A percentile compares a stretch with the other conserved stretches of the same genome.
Evolutionary conservation across 1,284 basidiomycete genomes (phyloP).

Genomic region (Cryptococcus sp.): DNA sequence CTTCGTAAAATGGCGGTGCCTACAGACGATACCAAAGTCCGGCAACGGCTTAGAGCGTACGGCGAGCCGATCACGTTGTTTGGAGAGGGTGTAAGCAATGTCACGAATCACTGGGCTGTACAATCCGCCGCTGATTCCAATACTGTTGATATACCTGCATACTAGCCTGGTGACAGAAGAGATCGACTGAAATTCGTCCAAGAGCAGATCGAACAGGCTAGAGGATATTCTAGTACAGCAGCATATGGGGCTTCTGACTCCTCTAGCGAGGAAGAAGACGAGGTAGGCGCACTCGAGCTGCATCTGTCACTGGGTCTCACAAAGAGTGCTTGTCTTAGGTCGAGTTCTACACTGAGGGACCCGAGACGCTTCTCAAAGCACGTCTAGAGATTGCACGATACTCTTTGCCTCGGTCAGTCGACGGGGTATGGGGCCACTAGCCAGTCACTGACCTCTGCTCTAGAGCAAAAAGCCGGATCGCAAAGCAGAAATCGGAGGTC

Average conservation of each 20-base stretch:
- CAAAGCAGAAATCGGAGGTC: slow-evolving; percentile 82
- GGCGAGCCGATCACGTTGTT: slow-evolving; percentile 96
- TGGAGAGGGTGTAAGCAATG: slow-evolving; percentile 78
- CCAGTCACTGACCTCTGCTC: slow-evolving; percentile 52
- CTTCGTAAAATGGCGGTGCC: slow-evolving; percentile 92
- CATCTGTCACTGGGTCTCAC: not conserved
- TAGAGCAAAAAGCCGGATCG: slow-evolving; percentile 83
- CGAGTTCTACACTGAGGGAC: slow-evolving; percentile 94
- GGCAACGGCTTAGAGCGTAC: slow-evolving; percentile 80
- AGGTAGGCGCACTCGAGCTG: slow-evolving; percentile 58
- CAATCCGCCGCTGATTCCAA: not conserved
- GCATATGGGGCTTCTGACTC: slow-evolving; percentile 49
- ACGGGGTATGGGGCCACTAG: no score
- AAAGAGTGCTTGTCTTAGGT: slow-evolving; percentile 57
- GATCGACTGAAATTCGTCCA: slow-evolving; percentile 91
- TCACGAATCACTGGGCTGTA: no score
- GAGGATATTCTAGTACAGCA: slow-evolving; percentile 55
- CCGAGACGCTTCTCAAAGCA: slow-evolving; percentile 76
- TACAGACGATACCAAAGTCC: slow-evolving; percentile 91
- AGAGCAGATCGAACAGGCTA: slow-evolving; percentile 75
- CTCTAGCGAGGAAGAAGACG: slow-evolving; percentile 60
- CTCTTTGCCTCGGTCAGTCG: slow-evolving; percentile 83
- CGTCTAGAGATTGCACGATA: slow-evolving; percentile 81
- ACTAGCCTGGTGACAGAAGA: slow-evolving; percentile 60
- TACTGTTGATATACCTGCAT: no score